Evolutionary conservation across 2,329 filamentous ascomycete genomes (phyloP).

Genomic region (Aquanectria penicillioides): DNA sequence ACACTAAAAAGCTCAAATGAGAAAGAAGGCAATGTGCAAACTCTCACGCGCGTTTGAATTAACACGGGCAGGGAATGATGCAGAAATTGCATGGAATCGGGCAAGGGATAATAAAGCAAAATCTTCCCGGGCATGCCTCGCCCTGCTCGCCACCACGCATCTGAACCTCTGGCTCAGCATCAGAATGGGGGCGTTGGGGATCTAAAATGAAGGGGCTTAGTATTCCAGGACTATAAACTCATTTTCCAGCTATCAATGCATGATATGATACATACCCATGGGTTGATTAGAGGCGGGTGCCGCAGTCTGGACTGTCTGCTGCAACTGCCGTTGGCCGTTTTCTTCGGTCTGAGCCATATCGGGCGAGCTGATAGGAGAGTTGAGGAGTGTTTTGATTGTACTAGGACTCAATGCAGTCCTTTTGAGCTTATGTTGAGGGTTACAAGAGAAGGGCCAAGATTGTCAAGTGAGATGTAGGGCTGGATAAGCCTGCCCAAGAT

Average conservation of each 20-base stretch:
- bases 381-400: no score
- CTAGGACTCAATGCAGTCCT: no score
- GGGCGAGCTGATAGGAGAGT: neutral
- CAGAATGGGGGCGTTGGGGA: slow-evolving; percentile 29
- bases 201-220: slow-evolving; percentile 19
- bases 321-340: neutral
- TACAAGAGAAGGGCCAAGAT: no score
- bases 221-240: no score
- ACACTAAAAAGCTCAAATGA: no score
- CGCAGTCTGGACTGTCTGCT: slow-evolving; percentile 4
- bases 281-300: slow-evolving; percentile 4
- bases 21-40: no score
- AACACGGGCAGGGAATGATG: slow-evolving; percentile 36
- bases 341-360: slow-evolving; percentile 1
- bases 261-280: slow-evolving; percentile 4
- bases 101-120: slow-evolving; percentile 52
- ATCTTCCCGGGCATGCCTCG: slow-evolving; percentile 46
- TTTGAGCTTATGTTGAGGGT: no score
- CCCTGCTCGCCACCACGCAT: slow-evolving; percentile 43
- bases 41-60: no score
- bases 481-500: no score
- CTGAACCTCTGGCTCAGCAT: slow-evolving; percentile 28
- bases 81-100: slow-evolving; percentile 50
- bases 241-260: neutral
- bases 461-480: no score